phyloP scores from a whole-genome alignment of 2,329 filamentous ascomycete genomes.

The Dactylellina haptotyla region DNA sequence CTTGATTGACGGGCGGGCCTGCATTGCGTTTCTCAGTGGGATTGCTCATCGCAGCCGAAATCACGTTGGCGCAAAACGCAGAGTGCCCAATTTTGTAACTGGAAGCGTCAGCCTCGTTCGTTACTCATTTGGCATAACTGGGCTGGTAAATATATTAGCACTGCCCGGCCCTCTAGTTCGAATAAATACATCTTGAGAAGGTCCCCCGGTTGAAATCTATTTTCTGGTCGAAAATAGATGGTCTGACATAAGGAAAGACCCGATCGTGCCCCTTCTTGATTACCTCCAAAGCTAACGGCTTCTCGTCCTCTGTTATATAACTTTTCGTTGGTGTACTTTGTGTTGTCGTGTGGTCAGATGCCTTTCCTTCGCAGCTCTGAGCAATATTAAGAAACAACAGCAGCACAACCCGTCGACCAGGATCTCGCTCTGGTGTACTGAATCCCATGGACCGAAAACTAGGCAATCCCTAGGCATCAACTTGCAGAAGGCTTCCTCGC shows the following conservation, averaged over 20 bases:
- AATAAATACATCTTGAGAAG: constrained; percentile 40
- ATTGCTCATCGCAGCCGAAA: constrained; percentile 22
- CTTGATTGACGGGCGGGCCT: too few relatives aligned
- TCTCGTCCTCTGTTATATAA: constrained; percentile 32
- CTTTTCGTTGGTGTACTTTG: constrained; percentile 37
- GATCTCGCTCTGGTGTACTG: constrained; percentile 35
- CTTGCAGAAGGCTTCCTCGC: constrained; percentile 44
- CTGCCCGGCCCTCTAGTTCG: constrained; percentile 33
- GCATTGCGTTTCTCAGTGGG: constrained; percentile 18
- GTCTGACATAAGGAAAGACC: constrained; percentile 46
- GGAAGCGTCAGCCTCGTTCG: constrained; percentile 51
- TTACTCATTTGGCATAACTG: constrained; percentile 25
- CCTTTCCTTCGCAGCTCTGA: background rate
- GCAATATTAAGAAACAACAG: constrained; percentile 29
- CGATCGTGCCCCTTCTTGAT: constrained; percentile 43
- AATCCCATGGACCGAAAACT: constrained; percentile 40
- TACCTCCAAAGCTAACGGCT: constrained; percentile 36
- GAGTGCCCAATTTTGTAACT: constrained; percentile 23
- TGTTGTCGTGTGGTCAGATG: constrained; percentile 49
- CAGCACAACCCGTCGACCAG: constrained; percentile 40
- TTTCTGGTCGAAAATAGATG: constrained; percentile 39
- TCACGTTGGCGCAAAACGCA: constrained; percentile 30
- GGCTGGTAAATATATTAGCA: constrained; percentile 27
- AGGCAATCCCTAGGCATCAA: constrained; percentile 49
- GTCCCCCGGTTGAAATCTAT: constrained; percentile 23